Conservation (phyloP, 2,329 filamentous ascomycete species). For the Colletotrichum sp. region DNA sequence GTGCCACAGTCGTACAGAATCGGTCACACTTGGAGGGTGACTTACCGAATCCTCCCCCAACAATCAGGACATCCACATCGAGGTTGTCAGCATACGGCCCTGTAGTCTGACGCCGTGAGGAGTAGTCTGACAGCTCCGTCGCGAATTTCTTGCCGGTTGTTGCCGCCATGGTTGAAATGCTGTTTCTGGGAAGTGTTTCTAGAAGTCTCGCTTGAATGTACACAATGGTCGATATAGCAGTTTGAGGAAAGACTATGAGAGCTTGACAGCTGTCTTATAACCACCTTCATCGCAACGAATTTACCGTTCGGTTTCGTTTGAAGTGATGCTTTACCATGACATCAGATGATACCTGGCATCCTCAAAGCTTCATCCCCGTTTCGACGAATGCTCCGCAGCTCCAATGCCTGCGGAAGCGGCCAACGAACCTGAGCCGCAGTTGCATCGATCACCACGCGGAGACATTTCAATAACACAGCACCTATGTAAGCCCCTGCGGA, state of each 20-base stretch:
- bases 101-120: conserved; percentile 27
- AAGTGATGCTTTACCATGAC: background rate
- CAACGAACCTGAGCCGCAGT: background rate
- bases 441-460: background rate
- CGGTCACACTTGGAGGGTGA: background rate
- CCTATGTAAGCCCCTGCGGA: background rate
- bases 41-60: conserved; percentile 46
- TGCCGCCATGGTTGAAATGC: conserved; percentile 23
- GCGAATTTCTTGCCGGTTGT: conserved; percentile 40
- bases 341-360: background rate
- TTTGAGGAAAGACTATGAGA: background rate
- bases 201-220: background rate
- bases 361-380: background rate
- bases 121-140: conserved; percentile 44
- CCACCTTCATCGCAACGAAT: background rate
- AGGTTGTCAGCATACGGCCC: conserved; percentile 48
- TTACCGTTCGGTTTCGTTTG: background rate
- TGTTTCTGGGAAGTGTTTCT: background rate
- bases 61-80: conserved; percentile 48
- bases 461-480: background rate
- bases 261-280: background rate
- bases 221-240: background rate
- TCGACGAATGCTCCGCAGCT: background rate
- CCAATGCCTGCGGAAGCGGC: background rate
- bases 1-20: background rate